Conservation (phyloP, 306 rosid genomes). For the Prunus mira region DNA sequence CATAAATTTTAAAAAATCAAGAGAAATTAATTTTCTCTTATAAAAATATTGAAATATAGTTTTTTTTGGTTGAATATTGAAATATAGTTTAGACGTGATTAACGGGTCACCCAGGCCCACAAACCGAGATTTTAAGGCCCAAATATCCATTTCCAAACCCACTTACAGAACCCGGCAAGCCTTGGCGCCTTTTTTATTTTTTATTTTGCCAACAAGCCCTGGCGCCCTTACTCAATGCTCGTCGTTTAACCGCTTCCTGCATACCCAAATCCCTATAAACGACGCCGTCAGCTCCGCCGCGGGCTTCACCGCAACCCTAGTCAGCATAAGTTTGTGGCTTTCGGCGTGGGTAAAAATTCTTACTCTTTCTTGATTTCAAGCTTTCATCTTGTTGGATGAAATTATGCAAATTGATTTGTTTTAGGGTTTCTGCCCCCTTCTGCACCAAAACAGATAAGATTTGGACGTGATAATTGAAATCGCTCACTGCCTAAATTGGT, state of each 20-base stretch:
- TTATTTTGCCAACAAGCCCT: no score
- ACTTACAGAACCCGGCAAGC: neutral
- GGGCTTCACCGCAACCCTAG: neutral
- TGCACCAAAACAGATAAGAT: neutral
- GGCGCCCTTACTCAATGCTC: neutral
- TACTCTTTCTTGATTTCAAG: neutral
- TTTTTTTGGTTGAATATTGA: no score
- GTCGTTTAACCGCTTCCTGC: neutral
- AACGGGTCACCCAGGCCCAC: neutral
- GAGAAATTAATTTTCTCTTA: no score
- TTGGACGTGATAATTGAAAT: no score
- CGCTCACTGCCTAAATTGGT: no score
- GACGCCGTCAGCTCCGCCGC: constrained; percentile 11
- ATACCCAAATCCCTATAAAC: neutral
- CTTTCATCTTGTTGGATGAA: neutral
- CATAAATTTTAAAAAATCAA: no score
- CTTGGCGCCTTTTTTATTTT: neutral
- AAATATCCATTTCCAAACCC: neutral
- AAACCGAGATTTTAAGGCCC: neutral
- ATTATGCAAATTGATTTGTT: neutral
- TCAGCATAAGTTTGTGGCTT: neutral
- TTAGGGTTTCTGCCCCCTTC: neutral
- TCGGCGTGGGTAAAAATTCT: neutral
- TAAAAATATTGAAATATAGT: no score
- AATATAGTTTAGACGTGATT: neutral